Percentiles rank a stretch among this genome's conserved stretches.
Evolutionary conservation across 306 rosid genomes (phyloP).

Genomic region (Trifolium subterraneum): DNA sequence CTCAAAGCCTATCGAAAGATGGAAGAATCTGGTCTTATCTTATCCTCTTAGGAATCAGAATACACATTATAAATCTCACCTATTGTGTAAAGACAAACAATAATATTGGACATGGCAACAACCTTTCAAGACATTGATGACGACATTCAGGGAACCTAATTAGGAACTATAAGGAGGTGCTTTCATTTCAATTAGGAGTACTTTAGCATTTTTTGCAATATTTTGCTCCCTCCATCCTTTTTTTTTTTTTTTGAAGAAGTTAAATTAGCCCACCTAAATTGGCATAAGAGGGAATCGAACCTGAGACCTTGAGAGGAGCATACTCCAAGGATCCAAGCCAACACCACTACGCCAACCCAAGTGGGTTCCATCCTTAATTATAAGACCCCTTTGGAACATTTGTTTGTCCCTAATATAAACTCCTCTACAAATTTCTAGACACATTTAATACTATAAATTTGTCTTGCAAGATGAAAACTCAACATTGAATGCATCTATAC

Average conservation of each 20-base stretch:
- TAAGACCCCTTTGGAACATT: neutral
- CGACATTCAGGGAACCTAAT: neutral
- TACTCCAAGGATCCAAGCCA: too few relatives aligned
- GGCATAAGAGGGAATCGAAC: too few relatives aligned
- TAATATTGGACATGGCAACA: neutral
- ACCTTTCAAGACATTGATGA: neutral
- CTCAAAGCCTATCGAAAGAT: conserved; percentile 11
- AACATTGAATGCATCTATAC: neutral
- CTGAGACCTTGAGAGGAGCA: too few relatives aligned
- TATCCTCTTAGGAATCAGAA: neutral
- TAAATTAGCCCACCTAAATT: too few relatives aligned
- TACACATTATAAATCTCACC: neutral
- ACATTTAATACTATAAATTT: neutral
- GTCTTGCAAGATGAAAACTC: neutral
- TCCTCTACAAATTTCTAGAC: neutral
- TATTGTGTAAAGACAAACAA: neutral
- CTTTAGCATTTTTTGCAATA: neutral
- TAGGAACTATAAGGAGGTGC: neutral
- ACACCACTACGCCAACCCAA: too few relatives aligned
- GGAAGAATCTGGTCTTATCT: neutral
- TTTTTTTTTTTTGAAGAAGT: too few relatives aligned
- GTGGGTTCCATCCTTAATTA: neutral
- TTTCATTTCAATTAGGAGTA: neutral
- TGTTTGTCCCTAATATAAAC: neutral
- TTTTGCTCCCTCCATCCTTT: too few relatives aligned